A percentile compares a stretch with the other conserved stretches of the same genome.
Conservation (phyloP, 148 eudicot genomes). For the Rhododendron henanense region DNA sequence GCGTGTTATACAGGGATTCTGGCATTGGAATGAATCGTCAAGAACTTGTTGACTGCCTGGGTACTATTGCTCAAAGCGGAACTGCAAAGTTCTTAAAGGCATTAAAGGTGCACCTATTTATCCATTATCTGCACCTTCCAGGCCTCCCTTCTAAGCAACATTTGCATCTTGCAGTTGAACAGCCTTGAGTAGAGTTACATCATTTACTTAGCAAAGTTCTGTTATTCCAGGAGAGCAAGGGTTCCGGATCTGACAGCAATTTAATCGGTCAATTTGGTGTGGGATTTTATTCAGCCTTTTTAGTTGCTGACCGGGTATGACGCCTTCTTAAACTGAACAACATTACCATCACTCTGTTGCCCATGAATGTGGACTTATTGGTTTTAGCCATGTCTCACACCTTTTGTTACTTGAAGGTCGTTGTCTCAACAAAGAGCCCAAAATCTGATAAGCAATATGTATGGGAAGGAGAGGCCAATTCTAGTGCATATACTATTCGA, state of each 20-base stretch:
- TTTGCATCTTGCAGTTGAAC: neutral
- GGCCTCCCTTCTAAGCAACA: neutral
- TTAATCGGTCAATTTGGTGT: conserved; percentile 99
- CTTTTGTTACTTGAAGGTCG: conserved; percentile 43
- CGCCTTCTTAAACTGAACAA: neutral
- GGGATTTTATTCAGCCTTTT: conserved; percentile 93
- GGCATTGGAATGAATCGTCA: conserved; percentile 97
- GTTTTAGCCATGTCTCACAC: neutral
- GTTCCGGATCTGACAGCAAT: conserved; percentile 79
- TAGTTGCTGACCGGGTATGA: conserved; percentile 83
- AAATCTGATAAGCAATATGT: conserved; percentile 93
- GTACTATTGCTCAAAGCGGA: conserved; percentile 99
- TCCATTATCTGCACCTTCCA: neutral
- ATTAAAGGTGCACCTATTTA: conserved; percentile 48
- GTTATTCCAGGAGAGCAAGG: conserved; percentile 83
- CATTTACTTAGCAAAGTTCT: neutral
- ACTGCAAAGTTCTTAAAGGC: conserved; percentile 95
- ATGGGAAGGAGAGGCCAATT: conserved; percentile 97
- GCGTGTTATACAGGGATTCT: conserved; percentile 56
- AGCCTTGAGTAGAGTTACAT: neutral
- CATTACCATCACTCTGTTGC: neutral
- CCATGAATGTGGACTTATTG: neutral
- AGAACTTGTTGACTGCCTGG: conserved; percentile 92
- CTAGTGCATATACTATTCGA: conserved; percentile 78
- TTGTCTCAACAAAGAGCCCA: conserved; percentile 87